Evolutionary conservation across 2,329 filamentous ascomycete species (phyloP), one percentile per base, ranked within the genome.

Genomic region (Colletotrichum tropicale): DNA sequence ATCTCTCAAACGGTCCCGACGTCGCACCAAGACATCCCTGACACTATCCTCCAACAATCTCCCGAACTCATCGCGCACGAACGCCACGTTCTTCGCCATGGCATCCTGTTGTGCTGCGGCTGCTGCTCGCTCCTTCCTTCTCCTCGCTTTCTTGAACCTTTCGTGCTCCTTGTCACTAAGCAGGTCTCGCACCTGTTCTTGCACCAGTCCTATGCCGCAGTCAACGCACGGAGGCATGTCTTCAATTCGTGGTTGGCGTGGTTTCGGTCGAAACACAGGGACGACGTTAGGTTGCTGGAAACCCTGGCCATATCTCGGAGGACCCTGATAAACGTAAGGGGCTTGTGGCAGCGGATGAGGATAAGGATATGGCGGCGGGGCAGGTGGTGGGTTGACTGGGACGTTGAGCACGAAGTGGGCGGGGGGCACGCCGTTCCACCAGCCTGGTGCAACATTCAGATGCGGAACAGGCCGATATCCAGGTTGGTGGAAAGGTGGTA

Each of bases 21-120:
- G 43, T 52, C 43, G 43, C 43, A 52, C 12, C 43, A 21, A 1
- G 18, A 48, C 43, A 48, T 48, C 43, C 43, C 43, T 48, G 8
- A 52, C n/a, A 52, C n/a, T 52, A 52, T 52, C n/a, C 7, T 52
- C n/a, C 43, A 52, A 52, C n/a, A 52, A 52, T 13, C n/a, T 52
- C 0, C n/a, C 43, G 0, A 52, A 52, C 10, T 52, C 10, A 52
- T 52, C 43, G 0, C 43, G 43, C 10, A 52, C n/a, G n/a, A 52
- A 0, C 0, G 43, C 43, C 6, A 0, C n/a, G 10, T 21, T 52
- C n/a, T 13, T 52, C 4, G 43, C n/a, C n/a, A 52, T 21, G 3
- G 43, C 43, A 52, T 21, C n/a, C 12, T 52, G 2, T 21, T 24
- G 43, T 52, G 43, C n/a, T 52, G 1, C 43, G n/a, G 43, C n/a